phyloP scores from a whole-genome alignment of 208 protist species.

The Leishmania mexicana region DNA sequence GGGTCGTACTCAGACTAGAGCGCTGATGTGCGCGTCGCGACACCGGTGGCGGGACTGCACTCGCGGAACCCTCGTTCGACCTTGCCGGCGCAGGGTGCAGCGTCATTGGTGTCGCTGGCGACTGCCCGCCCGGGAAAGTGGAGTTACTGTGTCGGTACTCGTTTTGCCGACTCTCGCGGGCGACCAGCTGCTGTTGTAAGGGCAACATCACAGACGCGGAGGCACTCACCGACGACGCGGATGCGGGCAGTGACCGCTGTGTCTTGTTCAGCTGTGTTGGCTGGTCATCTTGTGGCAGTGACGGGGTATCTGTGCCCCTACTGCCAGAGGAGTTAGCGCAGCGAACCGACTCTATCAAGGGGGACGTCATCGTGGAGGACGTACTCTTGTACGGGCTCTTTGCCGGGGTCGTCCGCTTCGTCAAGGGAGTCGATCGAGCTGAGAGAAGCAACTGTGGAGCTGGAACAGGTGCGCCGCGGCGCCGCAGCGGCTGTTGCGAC shows the following conservation, averaged over 20 bases:
- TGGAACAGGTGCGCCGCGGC: slow-evolving; percentile 21
- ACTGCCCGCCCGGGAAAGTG: not conserved
- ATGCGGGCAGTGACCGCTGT: not conserved
- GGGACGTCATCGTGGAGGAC: not conserved
- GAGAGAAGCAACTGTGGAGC: slow-evolving; percentile 15
- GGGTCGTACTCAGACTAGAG: slow-evolving; percentile 6
- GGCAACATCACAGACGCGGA: not conserved
- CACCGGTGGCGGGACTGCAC: slow-evolving; percentile 6
- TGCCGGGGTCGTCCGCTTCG: not conserved
- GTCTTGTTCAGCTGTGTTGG: not conserved
- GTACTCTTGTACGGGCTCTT: slow-evolving; percentile 11
- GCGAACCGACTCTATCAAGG: not conserved
- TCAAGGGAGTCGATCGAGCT: slow-evolving; percentile 8
- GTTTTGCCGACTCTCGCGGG: not conserved
- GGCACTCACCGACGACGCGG: not conserved
- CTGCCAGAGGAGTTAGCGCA: not conserved
- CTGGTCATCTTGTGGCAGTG: not conserved
- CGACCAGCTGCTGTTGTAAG: not conserved
- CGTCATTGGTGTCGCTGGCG: not conserved
- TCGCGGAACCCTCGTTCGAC: not conserved
- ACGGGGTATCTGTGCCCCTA: not conserved
- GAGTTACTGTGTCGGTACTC: not conserved
- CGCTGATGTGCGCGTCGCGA: slow-evolving; percentile 6
- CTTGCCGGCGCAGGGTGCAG: not conserved
- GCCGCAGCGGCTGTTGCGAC: slow-evolving; percentile 16